Percentiles rank a stretch among this genome's conserved stretches.
Conservation (phyloP, 768 basidiomycete species). For the Tricholoma saponaceum region DNA sequence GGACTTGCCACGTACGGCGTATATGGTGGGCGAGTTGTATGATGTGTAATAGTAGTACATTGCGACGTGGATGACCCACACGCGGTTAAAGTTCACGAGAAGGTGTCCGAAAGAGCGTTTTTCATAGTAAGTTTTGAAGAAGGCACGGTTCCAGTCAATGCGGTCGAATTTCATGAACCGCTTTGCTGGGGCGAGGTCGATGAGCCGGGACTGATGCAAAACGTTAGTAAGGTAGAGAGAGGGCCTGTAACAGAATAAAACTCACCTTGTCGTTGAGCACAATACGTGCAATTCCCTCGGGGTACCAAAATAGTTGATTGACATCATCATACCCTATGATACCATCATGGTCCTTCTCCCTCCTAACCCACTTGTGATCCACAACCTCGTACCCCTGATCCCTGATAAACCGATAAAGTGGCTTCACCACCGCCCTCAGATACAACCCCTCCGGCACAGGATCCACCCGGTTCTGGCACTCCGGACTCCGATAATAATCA, state of each 20-base stretch:
- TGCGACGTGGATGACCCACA: conserved; percentile 97
- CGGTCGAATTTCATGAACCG: conserved; percentile 97
- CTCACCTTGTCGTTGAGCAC: conserved; percentile 83
- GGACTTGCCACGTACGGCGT: conserved; percentile 49
- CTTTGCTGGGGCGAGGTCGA: conserved; percentile 87
- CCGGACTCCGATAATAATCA: conserved; percentile 98
- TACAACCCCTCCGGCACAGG: conserved; percentile 96
- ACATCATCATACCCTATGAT: conserved; percentile 99
- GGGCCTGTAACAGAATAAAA: neutral
- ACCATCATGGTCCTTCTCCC: conserved; percentile 88
- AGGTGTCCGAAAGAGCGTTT: conserved; percentile 96
- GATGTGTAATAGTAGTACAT: conserved; percentile 96
- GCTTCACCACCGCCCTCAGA: conserved; percentile 85
- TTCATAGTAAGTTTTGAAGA: conserved; percentile 99
- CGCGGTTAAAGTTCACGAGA: conserved; percentile 98
- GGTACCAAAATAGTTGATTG: conserved; percentile 99
- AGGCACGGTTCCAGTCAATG: conserved; percentile 93
- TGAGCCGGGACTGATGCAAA: conserved; percentile 67
- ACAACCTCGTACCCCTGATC: conserved; percentile 97
- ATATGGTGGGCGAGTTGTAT: conserved; percentile 88
- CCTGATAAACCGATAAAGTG: conserved; percentile 92
- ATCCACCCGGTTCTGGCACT: conserved; percentile 90
- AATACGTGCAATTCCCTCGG: conserved; percentile 94
- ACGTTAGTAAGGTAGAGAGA: conserved; percentile 1
- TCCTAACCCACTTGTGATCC: conserved; percentile 90